Percentiles rank a stretch among this genome's conserved stretches.
phyloP scores from a whole-genome alignment of 2,329 filamentous ascomycete species.

The Dryadomyces quercus-mongolicae region DNA sequence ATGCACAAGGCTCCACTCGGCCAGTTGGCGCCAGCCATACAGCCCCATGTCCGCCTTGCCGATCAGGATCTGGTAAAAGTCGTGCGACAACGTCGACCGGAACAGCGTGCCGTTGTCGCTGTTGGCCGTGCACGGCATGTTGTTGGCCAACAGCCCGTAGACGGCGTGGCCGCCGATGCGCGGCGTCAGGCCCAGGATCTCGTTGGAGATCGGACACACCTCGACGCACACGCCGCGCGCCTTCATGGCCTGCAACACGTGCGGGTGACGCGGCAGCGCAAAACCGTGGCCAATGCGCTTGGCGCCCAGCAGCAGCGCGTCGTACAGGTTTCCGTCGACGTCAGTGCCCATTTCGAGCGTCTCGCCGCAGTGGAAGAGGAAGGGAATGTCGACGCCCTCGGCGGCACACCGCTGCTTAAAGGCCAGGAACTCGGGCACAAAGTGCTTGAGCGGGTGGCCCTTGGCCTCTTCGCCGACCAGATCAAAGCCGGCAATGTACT shows the following conservation, averaged over 20 bases:
- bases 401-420: constrained; percentile 41
- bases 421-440: constrained; percentile 39
- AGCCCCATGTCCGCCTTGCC: constrained; percentile 55
- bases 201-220: constrained; percentile 66
- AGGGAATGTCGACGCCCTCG: constrained; percentile 47
- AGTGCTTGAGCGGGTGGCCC: constrained; percentile 45
- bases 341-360: constrained; percentile 54
- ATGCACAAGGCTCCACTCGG: constrained; percentile 50
- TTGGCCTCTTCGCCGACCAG: constrained; percentile 56
- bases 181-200: constrained; percentile 58
- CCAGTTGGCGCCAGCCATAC: constrained; percentile 59
- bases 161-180: constrained; percentile 53
- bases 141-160: constrained; percentile 57
- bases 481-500: constrained; percentile 58
- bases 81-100: constrained; percentile 60
- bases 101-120: constrained; percentile 68
- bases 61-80: constrained; percentile 67
- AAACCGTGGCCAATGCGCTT: constrained; percentile 67
- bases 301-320: constrained; percentile 52
- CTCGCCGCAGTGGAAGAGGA: constrained; percentile 68
- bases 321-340: constrained; percentile 55
- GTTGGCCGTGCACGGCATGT: constrained; percentile 61
- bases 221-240: constrained; percentile 56
- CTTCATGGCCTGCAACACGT: constrained; percentile 55
- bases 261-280: constrained; percentile 52